These are phyloP conservation scores for Daldinia loculata DNA, from an alignment of 495 filamentous ascomycete species.

Conservation along the genomic window DNA sequence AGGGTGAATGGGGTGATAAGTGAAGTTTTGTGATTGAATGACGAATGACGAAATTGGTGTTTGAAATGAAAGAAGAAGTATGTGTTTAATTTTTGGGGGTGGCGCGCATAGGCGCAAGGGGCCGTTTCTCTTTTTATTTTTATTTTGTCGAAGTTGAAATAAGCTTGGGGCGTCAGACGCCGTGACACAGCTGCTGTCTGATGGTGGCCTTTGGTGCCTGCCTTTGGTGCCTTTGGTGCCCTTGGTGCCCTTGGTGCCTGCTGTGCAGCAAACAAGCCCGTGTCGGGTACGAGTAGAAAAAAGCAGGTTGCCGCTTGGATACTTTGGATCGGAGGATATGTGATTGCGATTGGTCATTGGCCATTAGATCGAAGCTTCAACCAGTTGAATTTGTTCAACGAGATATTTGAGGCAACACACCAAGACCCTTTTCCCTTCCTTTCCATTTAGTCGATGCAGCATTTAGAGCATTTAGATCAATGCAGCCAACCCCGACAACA, in stretches of 20 bases:
- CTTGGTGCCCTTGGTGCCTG: no score
- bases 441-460: neutral
- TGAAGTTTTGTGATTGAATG: constrained; percentile 18
- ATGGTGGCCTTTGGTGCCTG: neutral
- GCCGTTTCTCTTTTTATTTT: constrained; percentile 1
- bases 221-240: neutral
- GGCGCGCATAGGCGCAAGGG: constrained; percentile 32
- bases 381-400: constrained; percentile 44
- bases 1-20: neutral
- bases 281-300: neutral
- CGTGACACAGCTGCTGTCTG: constrained; percentile 40
- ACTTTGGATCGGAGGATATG: constrained; percentile 38
- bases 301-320: constrained; percentile 36
- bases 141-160: constrained; percentile 33
- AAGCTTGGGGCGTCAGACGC: constrained; percentile 39
- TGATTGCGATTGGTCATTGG: constrained; percentile 46
- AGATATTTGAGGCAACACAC: constrained; percentile 42
- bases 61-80: constrained; percentile 14
- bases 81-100: constrained; percentile 34
- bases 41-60: constrained; percentile 11
- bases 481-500: constrained; percentile 39
- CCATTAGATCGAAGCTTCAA: constrained; percentile 38
- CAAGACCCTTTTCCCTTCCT: constrained; percentile 27
- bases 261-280: constrained; percentile 33
- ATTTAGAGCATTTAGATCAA: neutral